These are phyloP conservation scores for Talaromyces sp. DNA, from an alignment of 2,329 filamentous ascomycete species.

Conservation along the genomic window DNA sequence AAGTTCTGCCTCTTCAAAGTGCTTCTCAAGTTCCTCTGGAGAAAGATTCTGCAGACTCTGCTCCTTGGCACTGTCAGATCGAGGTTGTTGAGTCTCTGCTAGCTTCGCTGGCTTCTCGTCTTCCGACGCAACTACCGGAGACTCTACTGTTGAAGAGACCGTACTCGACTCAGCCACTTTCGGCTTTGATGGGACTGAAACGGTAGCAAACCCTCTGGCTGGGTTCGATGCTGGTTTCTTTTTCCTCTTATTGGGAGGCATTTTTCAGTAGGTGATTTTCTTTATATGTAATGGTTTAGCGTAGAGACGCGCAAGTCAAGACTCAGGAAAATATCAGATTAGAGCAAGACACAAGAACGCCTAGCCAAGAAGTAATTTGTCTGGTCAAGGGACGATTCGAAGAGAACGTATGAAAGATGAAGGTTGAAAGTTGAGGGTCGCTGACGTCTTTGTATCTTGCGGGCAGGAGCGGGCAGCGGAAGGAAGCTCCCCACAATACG, in stretches of 20 bases:
- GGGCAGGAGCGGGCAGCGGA: slow-evolving; percentile 22
- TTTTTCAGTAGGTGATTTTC: slow-evolving; percentile 34
- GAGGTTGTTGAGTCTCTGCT: slow-evolving; percentile 21
- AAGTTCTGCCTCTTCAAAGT: slow-evolving; percentile 85
- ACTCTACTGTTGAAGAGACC: slow-evolving; percentile 27
- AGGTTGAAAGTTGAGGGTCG: slow-evolving; percentile 12
- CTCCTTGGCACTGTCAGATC: slow-evolving; percentile 21
- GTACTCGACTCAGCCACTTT: slow-evolving; percentile 49
- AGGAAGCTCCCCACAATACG: slow-evolving; percentile 28
- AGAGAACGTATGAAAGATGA: neutral
- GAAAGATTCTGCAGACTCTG: slow-evolving; percentile 56
- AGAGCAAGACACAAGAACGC: neutral
- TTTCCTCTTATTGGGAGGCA: slow-evolving; percentile 78
- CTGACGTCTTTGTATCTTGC: slow-evolving; percentile 19
- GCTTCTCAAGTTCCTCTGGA: slow-evolving; percentile 83
- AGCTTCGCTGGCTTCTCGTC: slow-evolving; percentile 23
- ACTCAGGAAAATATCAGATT: neutral
- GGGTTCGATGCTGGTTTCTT: slow-evolving; percentile 86
- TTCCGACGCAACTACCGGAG: slow-evolving; percentile 29
- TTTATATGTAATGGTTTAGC: neutral
- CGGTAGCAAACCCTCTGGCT: slow-evolving; percentile 88
- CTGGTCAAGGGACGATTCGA: neutral
- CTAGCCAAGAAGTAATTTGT: neutral
- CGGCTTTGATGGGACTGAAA: slow-evolving; percentile 79
- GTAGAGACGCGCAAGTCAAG: neutral